Evolutionary conservation across 495 filamentous ascomycete genomes (phyloP).

Genomic region (Clavariopsis aquatica): DNA sequence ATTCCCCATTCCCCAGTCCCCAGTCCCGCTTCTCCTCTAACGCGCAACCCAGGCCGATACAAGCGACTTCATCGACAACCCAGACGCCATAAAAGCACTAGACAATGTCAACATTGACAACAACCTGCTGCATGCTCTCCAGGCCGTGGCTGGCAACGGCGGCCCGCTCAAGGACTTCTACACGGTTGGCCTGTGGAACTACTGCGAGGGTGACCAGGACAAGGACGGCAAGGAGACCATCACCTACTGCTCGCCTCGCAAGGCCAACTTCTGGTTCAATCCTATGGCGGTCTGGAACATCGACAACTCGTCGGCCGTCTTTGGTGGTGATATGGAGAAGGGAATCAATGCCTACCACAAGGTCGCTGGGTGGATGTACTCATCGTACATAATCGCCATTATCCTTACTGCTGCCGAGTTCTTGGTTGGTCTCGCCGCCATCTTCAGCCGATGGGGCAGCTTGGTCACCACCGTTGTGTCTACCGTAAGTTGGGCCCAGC

Average conservation of each 20-base stretch:
- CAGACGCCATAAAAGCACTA: conserved; percentile 7
- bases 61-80: conserved; percentile 34
- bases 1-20: too few species aligned
- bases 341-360: conserved; percentile 68
- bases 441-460: conserved; percentile 69
- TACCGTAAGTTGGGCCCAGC: conserved; percentile 53
- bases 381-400: conserved; percentile 69
- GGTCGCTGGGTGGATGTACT: conserved; percentile 78
- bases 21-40: too few species aligned
- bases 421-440: conserved; percentile 66
- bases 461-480: conserved; percentile 78
- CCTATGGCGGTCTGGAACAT: conserved; percentile 63
- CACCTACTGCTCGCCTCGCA: conserved; percentile 56
- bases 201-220: conserved; percentile 66
- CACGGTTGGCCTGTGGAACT: conserved; percentile 80
- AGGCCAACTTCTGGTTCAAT: conserved; percentile 78
- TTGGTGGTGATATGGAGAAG: conserved; percentile 65
- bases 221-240: conserved; percentile 53
- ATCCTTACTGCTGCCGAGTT: conserved; percentile 69
- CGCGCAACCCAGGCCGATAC: conserved; percentile 37
- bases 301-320: conserved; percentile 54
- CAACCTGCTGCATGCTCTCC: conserved; percentile 41
- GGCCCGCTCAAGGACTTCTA: conserved; percentile 71
- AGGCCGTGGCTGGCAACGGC: conserved; percentile 18
- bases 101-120: conserved; percentile 35